Conservation (phyloP, 768 basidiomycete genomes). For the Agaricus sinodeliciosus region DNA sequence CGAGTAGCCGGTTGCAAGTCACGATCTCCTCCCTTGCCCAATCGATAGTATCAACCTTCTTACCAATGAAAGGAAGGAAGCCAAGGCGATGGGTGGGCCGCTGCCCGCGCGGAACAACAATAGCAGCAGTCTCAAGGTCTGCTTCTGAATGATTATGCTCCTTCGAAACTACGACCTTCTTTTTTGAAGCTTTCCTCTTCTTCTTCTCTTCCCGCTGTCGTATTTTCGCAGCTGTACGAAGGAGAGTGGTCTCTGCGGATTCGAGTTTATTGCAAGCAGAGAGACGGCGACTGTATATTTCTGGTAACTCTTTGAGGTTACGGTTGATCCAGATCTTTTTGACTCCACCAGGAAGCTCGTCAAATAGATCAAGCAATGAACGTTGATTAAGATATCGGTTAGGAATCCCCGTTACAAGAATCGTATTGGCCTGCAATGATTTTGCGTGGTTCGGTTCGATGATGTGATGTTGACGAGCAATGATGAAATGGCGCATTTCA, state of each 20-base stretch:
- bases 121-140: constrained; percentile 17
- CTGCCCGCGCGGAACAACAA: constrained; percentile 54
- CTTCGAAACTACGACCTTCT: constrained; percentile 12
- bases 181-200: constrained; percentile 16
- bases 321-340: constrained; percentile 90
- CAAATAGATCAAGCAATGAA: constrained; percentile 62
- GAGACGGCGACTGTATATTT: constrained; percentile 69
- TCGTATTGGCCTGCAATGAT: constrained; percentile 82
- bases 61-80: constrained; percentile 55
- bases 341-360: constrained; percentile 86
- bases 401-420: constrained; percentile 89
- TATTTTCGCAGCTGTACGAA: constrained; percentile 73
- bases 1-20: constrained; percentile 43
- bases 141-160: constrained; percentile 13
- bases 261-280: constrained; percentile 78
- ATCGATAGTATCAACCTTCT: constrained; percentile 91
- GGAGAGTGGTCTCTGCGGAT: constrained; percentile 70
- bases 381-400: constrained; percentile 65
- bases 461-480: constrained; percentile 76
- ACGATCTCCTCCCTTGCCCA: constrained; percentile 79
- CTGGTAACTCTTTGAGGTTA: constrained; percentile 82
- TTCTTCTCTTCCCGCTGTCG: constrained; percentile 45
- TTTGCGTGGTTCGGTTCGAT: constrained; percentile 66
- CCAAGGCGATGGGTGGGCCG: constrained; percentile 78
- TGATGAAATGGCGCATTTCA: constrained; percentile 80